phyloP scores from a whole-genome alignment of 129 eudicot species.

The Lactuca saligna region DNA sequence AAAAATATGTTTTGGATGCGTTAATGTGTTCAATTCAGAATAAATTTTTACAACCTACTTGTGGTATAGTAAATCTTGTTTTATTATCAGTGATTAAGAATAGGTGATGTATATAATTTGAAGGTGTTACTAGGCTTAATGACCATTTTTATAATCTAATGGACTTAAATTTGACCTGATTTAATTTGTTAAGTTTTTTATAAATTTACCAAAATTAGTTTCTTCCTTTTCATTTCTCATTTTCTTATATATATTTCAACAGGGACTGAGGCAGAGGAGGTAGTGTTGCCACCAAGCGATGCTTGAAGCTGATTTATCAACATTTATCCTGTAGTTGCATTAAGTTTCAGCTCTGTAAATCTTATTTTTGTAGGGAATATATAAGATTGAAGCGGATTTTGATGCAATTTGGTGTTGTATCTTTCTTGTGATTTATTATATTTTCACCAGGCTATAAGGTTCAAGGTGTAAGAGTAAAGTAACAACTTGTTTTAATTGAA shows the following conservation, averaged over 20 bases:
- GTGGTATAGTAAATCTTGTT: background rate
- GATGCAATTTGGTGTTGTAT: slow-evolving; percentile 21
- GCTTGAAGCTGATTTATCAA: slow-evolving; percentile 17
- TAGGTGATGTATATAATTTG: no score
- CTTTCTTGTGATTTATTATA: slow-evolving; percentile 3
- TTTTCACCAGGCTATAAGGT: slow-evolving; percentile 18
- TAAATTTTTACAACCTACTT: background rate
- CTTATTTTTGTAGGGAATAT: slow-evolving; percentile 27
- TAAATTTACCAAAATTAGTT: background rate
- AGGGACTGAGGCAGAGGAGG: slow-evolving; percentile 31
- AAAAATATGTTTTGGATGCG: background rate
- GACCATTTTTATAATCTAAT: no score
- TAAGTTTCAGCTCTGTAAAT: slow-evolving; percentile 24
- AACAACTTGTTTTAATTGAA: background rate
- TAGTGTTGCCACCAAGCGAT: slow-evolving; percentile 26
- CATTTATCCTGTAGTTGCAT: slow-evolving; percentile 23
- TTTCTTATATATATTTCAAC: slow-evolving; percentile 2
- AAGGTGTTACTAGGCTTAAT: no score
- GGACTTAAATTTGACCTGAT: no score
- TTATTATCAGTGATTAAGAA: background rate
- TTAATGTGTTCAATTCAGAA: background rate
- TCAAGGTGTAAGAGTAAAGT: background rate
- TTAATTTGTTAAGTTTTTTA: no score
- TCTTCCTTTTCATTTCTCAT: no score
- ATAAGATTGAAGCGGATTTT: slow-evolving; percentile 28